Evolutionary conservation across 352 stramenopile species (phyloP), one percentile per base, ranked within the genome.

Genomic region (Phytophthora pistaciae): DNA sequence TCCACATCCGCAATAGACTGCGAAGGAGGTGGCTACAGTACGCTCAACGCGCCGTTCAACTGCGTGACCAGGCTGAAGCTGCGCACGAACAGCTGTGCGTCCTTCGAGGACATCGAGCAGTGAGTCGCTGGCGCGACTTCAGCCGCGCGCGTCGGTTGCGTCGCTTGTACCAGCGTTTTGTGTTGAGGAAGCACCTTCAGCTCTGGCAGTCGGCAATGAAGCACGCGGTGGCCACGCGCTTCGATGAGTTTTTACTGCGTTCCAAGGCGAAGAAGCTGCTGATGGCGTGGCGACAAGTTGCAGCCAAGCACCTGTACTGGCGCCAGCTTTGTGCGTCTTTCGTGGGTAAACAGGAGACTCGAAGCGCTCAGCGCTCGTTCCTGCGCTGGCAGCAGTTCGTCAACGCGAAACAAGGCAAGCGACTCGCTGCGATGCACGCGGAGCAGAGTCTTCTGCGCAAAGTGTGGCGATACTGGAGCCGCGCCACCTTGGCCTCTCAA

Each of bases 111-210:
- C 64, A 40, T 5, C 67, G 58, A 25, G 46, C 38, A 0, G 33
- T 85, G 1, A 36, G 2, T 11, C 60, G 21, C 38, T 91, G 85
- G 85, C 56, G 44, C n/a, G 27, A 56, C 1, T 61, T 54, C 23
- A 76, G 64, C 55, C 29, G 11, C 6, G 14, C 36, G 5, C 29
- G 44, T 16, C 56, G 25, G 1, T 44, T 83, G 0, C 58, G 48
- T 23, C 56, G 70, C 13, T 63, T 71, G 1, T 77, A 72, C 44
- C 44, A 49, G 5, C 49, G 33, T 1, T 90, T 90, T 55, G 72
- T 84, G 1, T 44, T 81, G 27, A 64, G 52, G 8, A 89, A 88
- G 33, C 70, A 84, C 53, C 23, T 91, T 21, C 42, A 23, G 5
- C 14, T 44, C 29, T 91, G 83, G 85, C 75, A 68, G 31, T 66